Percentiles rank a stretch among this genome's conserved stretches.
These are phyloP conservation scores for Aspergillus intermedius DNA, from an alignment of 2,329 filamentous ascomycete genomes.

Conservation along the genomic window DNA sequence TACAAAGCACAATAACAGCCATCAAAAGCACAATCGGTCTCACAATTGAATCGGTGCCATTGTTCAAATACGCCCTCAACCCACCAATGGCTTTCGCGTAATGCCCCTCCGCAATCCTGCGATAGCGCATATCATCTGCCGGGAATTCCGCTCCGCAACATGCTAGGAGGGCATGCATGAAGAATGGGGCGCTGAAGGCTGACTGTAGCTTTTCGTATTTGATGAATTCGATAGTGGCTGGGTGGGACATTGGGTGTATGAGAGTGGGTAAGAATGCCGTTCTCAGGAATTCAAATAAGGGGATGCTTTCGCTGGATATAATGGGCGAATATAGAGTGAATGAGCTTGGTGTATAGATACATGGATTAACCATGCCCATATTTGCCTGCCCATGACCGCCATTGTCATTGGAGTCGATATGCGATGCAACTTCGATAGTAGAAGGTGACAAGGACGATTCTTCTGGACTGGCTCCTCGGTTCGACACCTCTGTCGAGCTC, in stretches of 20 bases:
- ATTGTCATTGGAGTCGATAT: not conserved
- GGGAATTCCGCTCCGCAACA: constrained; percentile 18
- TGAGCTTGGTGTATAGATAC: not conserved
- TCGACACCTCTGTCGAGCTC: not conserved
- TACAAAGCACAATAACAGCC: constrained; percentile 17
- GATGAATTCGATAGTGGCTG: constrained; percentile 5
- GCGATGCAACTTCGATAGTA: not conserved
- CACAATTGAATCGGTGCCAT: not conserved
- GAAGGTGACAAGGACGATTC: no score
- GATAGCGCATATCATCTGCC: constrained; percentile 4
- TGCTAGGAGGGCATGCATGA: constrained; percentile 18
- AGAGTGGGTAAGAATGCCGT: constrained; percentile 16
- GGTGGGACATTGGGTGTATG: constrained; percentile 12
- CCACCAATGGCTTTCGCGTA: constrained; percentile 13
- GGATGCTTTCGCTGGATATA: constrained; percentile 5
- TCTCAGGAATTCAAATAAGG: constrained; percentile 17
- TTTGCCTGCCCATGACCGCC: not conserved
- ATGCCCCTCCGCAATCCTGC: constrained; percentile 9
- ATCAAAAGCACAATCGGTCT: constrained; percentile 9
- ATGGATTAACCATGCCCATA: not conserved
- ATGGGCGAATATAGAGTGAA: not conserved
- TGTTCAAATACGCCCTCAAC: constrained; percentile 4
- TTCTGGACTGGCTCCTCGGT: not conserved
- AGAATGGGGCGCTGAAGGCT: constrained; percentile 11
- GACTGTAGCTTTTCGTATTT: constrained; percentile 9